These are phyloP conservation scores for Magnusiomyces fungicola DNA, from an alignment of 1,139 yeast genomes.

Conservation along the genomic window DNA sequence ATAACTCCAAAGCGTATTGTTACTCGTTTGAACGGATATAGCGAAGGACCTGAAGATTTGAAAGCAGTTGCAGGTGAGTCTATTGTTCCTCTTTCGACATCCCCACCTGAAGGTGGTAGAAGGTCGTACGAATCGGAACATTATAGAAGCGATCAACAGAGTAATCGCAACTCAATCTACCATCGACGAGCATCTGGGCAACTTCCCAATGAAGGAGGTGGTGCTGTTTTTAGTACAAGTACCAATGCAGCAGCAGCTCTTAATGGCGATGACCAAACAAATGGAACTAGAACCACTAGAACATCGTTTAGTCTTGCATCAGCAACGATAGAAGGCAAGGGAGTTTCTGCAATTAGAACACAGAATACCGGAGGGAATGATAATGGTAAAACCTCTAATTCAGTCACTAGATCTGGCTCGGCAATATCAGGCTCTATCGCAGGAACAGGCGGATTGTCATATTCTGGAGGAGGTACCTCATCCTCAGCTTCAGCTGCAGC, in stretches of 20 bases:
- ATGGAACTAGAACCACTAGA: not conserved
- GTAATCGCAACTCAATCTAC: conserved; percentile 3
- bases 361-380: not conserved
- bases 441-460: not conserved
- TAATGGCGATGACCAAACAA: not conserved
- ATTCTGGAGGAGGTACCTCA: not conserved
- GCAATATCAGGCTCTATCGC: not conserved
- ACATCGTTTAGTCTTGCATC: not conserved
- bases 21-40: conserved; percentile 26
- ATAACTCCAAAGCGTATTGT: conserved; percentile 28
- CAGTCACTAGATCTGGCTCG: not conserved
- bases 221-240: not conserved
- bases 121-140: not conserved
- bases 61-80: conserved; percentile 7
- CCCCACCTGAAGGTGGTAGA: not conserved
- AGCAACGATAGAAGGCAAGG: not conserved
- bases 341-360: not conserved
- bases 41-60: conserved; percentile 7
- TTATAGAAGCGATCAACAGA: too few species aligned
- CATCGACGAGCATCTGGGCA: conserved; percentile 3
- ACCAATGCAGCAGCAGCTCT: not conserved
- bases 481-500: not conserved
- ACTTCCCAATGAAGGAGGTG: not conserved
- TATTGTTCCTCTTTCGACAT: conserved; percentile 2
- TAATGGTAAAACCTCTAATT: not conserved